Evolutionary conservation across 176 grass and related monocot genomes (phyloP), one percentile per base, ranked within the genome.

Genomic region (Ampelocalamus luodianensis): DNA sequence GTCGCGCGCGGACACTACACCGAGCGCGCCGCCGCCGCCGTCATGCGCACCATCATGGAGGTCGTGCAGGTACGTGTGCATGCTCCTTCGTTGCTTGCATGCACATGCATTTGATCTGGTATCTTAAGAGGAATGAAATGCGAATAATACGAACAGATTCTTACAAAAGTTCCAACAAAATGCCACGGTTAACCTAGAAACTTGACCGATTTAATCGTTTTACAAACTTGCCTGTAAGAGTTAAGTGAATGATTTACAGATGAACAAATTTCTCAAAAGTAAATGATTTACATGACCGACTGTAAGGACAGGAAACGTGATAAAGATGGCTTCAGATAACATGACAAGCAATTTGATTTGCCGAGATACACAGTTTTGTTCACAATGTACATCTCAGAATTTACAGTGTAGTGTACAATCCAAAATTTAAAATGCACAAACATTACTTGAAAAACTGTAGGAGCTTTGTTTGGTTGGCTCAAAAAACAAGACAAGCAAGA

Each of bases 21-120:
- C 49, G 94, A 96, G 87, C 83, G 91, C 14, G 89, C 84, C 0
- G 94, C 94, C 15, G 89, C 78, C n/a, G 42, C 23, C 26, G 86
- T 94, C 77, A 77, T 91, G 83, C 85, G 86, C 50, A 88, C 92
- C 54, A 94, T 94, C 62, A 82, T 89, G 86, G 79, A 94, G 70
- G 92, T 94, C 78, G 83, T 94, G 16, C 72, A 76, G 86, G 89
- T 93, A 73, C 46, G 59, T 51, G 16, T 58, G 2, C 24, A 18
- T 20, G 3, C 18, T 11, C 7, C 7, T 82, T 20, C 37, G 6
- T 43, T n/a, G 24, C n/a, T 8, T 34, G 65, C 53, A 26, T 32
- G 64, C 10, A 51, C 20, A 18, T 22, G 8, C 13, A 44, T 61
- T 65, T 42, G 34, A 63, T 63, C 24, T 55, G 18, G 7, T 22